A percentile compares a stretch with the other conserved stretches of the same genome.
Evolutionary conservation across 768 basidiomycete genomes (phyloP).

Genomic region (Neoboletus subvelutipes): DNA sequence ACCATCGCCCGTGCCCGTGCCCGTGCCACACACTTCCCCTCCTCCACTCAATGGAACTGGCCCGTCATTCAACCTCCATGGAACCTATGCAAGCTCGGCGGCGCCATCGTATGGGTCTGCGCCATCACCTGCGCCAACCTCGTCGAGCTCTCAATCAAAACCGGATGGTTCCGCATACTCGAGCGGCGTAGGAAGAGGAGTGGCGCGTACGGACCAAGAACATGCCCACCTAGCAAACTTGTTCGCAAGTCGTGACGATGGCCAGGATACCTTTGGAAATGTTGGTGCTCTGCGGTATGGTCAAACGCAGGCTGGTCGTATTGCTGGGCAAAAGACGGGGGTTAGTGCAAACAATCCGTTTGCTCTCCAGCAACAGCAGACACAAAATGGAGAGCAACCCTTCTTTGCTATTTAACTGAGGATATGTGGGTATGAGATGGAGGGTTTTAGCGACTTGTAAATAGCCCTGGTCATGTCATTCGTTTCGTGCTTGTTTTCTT

Average conservation of each 20-base stretch:
- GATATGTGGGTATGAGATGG: slow-evolving; percentile 1
- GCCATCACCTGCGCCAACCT: slow-evolving; percentile 43
- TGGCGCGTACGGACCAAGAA: slow-evolving; percentile 61
- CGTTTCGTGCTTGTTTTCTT: slow-evolving; percentile 17
- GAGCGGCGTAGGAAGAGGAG: slow-evolving; percentile 19
- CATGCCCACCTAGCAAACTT: slow-evolving; percentile 74
- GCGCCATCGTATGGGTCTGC: slow-evolving; percentile 34
- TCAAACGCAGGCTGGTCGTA: slow-evolving; percentile 52
- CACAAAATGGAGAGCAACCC: slow-evolving; percentile 62
- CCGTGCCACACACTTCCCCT: slow-evolving; percentile 36
- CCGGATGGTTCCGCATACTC: slow-evolving; percentile 31
- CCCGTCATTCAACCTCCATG: slow-evolving; percentile 66
- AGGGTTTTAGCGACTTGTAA: slow-evolving; percentile 8
- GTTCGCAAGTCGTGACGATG: slow-evolving; percentile 88
- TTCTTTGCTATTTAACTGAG: slow-evolving; percentile 70
- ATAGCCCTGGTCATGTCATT: slow-evolving; percentile 9
- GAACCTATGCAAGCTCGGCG: slow-evolving; percentile 58
- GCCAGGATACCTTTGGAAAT: slow-evolving; percentile 96
- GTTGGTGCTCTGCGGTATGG: slow-evolving; percentile 74
- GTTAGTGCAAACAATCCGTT: slow-evolving; percentile 62
- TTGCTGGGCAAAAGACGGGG: slow-evolving; percentile 49
- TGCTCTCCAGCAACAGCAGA: slow-evolving; percentile 49
- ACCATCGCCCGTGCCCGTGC: slow-evolving; percentile 28
- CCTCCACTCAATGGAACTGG: slow-evolving; percentile 33
- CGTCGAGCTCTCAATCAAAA: slow-evolving; percentile 37